A percentile compares a stretch with the other conserved stretches of the same genome.
Evolutionary conservation across 1,284 basidiomycete genomes (phyloP).

Genomic region (Gomphus bonarii): DNA sequence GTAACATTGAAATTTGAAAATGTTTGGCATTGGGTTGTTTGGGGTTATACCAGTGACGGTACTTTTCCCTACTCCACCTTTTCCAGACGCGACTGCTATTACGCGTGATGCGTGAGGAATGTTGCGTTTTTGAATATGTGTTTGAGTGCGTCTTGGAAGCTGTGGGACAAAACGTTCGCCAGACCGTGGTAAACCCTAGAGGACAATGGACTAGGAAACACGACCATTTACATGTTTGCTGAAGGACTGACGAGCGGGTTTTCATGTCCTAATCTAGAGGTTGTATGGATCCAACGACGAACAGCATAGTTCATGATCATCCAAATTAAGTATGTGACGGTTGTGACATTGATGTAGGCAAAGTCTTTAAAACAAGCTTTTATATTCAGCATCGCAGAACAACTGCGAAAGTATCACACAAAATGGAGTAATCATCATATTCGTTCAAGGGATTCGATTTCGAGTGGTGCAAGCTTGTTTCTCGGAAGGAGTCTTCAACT

Average conservation of each 20-base stretch:
- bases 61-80: conserved; percentile 96
- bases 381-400: background rate
- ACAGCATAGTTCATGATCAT: background rate
- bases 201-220: background rate
- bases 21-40: background rate
- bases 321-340: too few species aligned
- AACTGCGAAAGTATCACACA: background rate
- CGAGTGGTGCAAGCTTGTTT: background rate
- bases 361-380: background rate
- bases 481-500: background rate
- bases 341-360: background rate
- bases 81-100: conserved; percentile 86
- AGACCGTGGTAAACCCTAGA: conserved; percentile 8
- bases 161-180: background rate
- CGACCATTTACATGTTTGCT: background rate
- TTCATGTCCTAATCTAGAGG: conserved; percentile 2
- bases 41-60: conserved; percentile 68
- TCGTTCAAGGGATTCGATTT: background rate
- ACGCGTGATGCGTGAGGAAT: conserved; percentile 66
- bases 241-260: conserved; percentile 9
- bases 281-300: conserved; percentile 2
- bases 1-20: conserved; percentile 2
- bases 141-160: conserved; percentile 12
- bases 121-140: conserved; percentile 31
- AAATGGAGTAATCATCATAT: background rate